Base-by-base conservation (phyloP, 108 stramenopile species). In the Fistulifera pelliculosa region DNA sequence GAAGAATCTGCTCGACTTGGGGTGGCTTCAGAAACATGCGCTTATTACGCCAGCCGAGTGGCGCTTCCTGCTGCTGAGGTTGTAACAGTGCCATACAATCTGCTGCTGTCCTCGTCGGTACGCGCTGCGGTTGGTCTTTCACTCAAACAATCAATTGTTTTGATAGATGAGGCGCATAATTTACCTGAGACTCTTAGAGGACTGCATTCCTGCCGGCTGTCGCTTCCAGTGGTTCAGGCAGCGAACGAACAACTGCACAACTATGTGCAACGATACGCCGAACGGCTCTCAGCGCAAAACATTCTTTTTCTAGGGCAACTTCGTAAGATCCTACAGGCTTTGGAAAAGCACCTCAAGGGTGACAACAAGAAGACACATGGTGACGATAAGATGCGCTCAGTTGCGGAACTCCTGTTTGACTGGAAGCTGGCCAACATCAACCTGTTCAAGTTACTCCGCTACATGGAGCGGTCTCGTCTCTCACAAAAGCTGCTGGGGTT, bases 121-220 rank as follows among this genome's bases (percentile, higher is more conserved):
- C 76, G 95, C 24, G 54, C 68, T 14, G 69, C 96, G 12, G 52
- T 99, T 27, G 91, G 90, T 18, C 52, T 99, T 10, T 59, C 65
- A 16, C 58, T 99, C 25, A 52, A 70, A 21, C 73, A 83, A 49
- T 75, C 71, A 10, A 65, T 99, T 10, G 83, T 99, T 7, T 62
- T 99, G 15, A 60, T 98, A 38, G 99, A 99, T 61, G 99, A 99
- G 65, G 99, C 97, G 3, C 99, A 99, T 62, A 99, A 99, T 65
- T 28, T 98, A 21, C 87, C 93, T 10, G 93, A 93, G 56, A 85
- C 94, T 16, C 49, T 94, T 35, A 51, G 78, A 6, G 28, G 40
- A 18, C 27, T 91, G 27, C 71, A 74, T 31, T 76, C 81, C 19
- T 70, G 71, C 23, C 44, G 52, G 45, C 17, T 91, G 41, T 57